Percentiles rank a stretch among this genome's conserved stretches.
phyloP scores from a whole-genome alignment of 441 rosid species.

The Adansonia grandidieri region DNA sequence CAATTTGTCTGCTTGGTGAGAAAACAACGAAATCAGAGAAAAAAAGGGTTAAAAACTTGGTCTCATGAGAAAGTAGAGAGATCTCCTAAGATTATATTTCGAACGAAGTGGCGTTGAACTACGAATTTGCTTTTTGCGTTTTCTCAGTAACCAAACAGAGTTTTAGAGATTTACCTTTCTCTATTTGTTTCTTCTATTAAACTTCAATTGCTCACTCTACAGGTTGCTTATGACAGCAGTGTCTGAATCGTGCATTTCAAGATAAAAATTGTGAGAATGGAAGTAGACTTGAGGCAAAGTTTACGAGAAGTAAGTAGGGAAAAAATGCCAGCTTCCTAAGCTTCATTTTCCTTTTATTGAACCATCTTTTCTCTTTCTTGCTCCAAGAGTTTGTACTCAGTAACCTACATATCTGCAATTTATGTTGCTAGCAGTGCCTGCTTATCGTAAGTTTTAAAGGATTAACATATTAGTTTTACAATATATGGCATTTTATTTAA shows the following conservation, averaged over 20 bases:
- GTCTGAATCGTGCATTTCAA: slow-evolving; percentile 17
- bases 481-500: neutral
- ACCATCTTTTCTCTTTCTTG: neutral
- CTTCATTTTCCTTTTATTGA: neutral
- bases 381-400: neutral
- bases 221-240: slow-evolving; percentile 19
- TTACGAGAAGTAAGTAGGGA: slow-evolving; percentile 36
- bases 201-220: slow-evolving; percentile 3
- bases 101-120: slow-evolving; percentile 2
- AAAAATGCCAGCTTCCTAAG: neutral
- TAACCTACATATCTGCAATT: neutral
- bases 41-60: neutral
- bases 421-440: slow-evolving; percentile 12
- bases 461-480: neutral
- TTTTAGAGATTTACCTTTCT: neutral
- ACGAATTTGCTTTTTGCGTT: neutral
- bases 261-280: slow-evolving; percentile 35
- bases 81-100: slow-evolving; percentile 11
- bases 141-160: slow-evolving; percentile 7
- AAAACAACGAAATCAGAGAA: neutral
- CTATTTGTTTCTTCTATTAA: slow-evolving; percentile 5
- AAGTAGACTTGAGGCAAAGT: slow-evolving; percentile 28
- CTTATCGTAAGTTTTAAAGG: neutral
- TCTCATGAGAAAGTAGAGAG: neutral
- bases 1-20: slow-evolving; percentile 25